Percentiles rank a stretch among this genome's conserved stretches.
Conservation (phyloP, 495 filamentous ascomycete genomes). For the Aspergillus avenaceus region DNA sequence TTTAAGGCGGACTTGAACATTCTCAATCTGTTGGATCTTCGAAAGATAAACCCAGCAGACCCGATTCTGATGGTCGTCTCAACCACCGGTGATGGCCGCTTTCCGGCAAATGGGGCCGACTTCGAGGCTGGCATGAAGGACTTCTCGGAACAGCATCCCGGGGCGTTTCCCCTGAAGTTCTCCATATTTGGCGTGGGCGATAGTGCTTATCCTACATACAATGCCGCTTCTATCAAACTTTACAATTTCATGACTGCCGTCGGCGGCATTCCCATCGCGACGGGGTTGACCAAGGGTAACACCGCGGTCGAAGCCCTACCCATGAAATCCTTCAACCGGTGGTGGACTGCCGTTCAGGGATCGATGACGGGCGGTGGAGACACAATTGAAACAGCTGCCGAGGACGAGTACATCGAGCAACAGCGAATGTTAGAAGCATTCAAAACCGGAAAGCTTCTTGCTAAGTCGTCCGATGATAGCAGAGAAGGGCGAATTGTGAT, state of each 20-base stretch:
- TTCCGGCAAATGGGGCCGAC: background rate
- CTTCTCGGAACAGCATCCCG: background rate
- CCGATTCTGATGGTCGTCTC: background rate
- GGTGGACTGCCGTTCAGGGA: background rate
- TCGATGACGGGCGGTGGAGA: background rate
- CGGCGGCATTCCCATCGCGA: background rate
- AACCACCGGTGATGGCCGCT: background rate
- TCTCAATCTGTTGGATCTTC: background rate
- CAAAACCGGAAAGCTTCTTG: background rate
- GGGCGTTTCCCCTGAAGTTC: background rate
- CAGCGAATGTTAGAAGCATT: background rate
- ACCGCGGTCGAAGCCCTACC: background rate
- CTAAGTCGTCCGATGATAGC: background rate
- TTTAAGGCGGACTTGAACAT: background rate
- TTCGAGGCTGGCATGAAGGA: background rate
- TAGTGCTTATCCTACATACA: conserved; percentile 1
- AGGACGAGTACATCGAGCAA: background rate
- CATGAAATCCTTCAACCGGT: background rate
- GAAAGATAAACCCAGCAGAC: background rate
- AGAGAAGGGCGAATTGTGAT: background rate
- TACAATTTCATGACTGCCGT: background rate
- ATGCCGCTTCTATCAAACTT: background rate
- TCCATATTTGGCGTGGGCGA: background rate
- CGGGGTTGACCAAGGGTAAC: background rate
- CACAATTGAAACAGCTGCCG: background rate